Base-by-base conservation (phyloP, 2,329 filamentous ascomycete species). In the Amauroascus niger region DNA sequence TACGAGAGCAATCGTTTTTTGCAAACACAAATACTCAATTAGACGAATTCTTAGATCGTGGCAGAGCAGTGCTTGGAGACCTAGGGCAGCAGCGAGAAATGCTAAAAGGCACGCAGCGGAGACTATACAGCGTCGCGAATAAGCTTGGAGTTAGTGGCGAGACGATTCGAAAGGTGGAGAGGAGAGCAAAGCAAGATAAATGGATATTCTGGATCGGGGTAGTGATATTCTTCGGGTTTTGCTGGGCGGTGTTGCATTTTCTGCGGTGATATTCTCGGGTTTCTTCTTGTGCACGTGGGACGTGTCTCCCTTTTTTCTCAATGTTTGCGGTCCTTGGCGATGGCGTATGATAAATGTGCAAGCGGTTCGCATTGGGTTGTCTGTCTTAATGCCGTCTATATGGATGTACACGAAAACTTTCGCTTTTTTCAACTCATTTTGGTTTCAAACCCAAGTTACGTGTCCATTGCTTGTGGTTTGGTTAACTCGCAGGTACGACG, bases 191-290 rank as follows among this genome's bases (percentile, higher is more conserved):
- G 69, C 87, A 97, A 74, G 93, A 98, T 69, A 97, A 96, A 72
- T 97, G 90, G 89, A 95, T 98, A 33, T 98, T 98, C 69, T 87
- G 86, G 78, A 86, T 76, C 0, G 89, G 93, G 0, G 88, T 91
- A 2, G 71, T 94, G 4, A 71, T 93, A 33, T 98, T 98, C 69
- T 87, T 97, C 63, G 66, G 80, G 35, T 98, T 98, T 67, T 95
- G 91, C 70, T 97, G 88, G 82, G 72, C 93, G 59, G 89, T 95
- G 53, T 67, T 98, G 65, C 86, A 90, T 71, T 97, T 81, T 67
- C 69, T 98, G 71, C 76, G 87, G 67, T 91, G 70, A 77, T 8
- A 7, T 6, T 2, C 14, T 13, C 20, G 20, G 8, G 37, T 24
- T 8, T 16, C 30, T 45, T 45, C 40, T 22, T 50, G 28, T 47